phyloP scores from a whole-genome alignment of 2,329 filamentous ascomycete species.

The Rutstroemia sydowiana region DNA sequence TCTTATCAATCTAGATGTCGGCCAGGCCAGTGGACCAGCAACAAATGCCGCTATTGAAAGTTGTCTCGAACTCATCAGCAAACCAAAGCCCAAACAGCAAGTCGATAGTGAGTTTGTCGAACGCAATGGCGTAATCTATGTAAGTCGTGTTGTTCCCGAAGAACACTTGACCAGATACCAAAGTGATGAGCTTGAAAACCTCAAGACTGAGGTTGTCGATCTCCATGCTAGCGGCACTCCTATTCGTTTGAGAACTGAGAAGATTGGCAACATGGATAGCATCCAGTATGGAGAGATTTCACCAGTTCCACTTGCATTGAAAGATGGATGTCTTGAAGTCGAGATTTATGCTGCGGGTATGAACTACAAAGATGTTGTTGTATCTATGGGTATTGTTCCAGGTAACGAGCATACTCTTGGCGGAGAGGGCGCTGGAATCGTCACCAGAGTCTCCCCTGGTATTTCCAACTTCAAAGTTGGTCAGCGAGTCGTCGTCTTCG shows the following conservation, averaged over 20 bases:
- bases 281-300: slow-evolving; percentile 10
- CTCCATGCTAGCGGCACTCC: slow-evolving; percentile 1
- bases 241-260: slow-evolving; percentile 6
- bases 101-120: slow-evolving; percentile 28
- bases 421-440: slow-evolving; percentile 25
- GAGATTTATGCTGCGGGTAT: slow-evolving; percentile 21
- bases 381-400: slow-evolving; percentile 21
- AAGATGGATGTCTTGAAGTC: slow-evolving; percentile 11
- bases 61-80: neutral
- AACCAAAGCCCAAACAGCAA: neutral
- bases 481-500: slow-evolving; percentile 19
- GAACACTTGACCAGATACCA: slow-evolving; percentile 3
- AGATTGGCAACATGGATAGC: slow-evolving; percentile 10
- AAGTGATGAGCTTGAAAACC: neutral
- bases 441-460: slow-evolving; percentile 20
- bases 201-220: neutral
- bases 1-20: slow-evolving; percentile 16
- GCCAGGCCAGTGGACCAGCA: neutral
- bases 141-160: slow-evolving; percentile 26
- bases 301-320: neutral
- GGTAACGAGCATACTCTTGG: slow-evolving; percentile 13
- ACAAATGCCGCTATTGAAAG: neutral
- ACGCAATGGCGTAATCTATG: slow-evolving; percentile 23
- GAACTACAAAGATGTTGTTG: slow-evolving; percentile 17
- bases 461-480: slow-evolving; percentile 25